Conservation (phyloP, 139 green algal genomes). For the Chlorella vulgaris region DNA sequence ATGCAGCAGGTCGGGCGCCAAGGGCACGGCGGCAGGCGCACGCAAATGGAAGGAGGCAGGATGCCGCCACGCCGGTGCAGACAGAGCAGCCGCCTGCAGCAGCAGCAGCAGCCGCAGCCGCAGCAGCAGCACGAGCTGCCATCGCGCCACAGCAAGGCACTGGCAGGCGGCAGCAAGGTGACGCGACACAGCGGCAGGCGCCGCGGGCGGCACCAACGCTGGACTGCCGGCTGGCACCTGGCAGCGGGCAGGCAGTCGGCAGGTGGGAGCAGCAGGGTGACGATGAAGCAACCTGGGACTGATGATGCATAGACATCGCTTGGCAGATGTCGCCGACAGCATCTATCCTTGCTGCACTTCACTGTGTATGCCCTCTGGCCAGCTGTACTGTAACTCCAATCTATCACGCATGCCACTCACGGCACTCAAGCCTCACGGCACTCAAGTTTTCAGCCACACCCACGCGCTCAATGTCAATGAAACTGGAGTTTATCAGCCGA, state of each 20-base stretch:
- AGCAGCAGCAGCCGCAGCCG: neutral
- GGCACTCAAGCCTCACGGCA: too few species aligned
- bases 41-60: neutral
- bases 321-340: neutral
- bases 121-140: too few species aligned
- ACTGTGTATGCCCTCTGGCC: too few species aligned
- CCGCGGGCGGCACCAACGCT: neutral
- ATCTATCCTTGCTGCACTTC: too few species aligned
- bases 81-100: neutral
- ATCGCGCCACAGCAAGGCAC: too few species aligned
- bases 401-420: too few species aligned
- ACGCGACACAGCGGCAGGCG: too few species aligned
- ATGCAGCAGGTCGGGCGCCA: neutral
- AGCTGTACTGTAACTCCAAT: too few species aligned
- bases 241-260: neutral
- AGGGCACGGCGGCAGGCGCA: constrained; percentile 20
- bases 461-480: too few species aligned
- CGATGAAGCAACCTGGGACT: neutral
- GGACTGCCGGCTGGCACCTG: neutral
- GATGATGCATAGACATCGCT: neutral
- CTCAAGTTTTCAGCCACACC: too few species aligned
- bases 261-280: neutral
- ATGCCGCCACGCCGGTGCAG: neutral
- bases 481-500: too few species aligned
- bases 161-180: too few species aligned